Conservation (phyloP, 306 rosid genomes). For the Dryas alaskensis region DNA sequence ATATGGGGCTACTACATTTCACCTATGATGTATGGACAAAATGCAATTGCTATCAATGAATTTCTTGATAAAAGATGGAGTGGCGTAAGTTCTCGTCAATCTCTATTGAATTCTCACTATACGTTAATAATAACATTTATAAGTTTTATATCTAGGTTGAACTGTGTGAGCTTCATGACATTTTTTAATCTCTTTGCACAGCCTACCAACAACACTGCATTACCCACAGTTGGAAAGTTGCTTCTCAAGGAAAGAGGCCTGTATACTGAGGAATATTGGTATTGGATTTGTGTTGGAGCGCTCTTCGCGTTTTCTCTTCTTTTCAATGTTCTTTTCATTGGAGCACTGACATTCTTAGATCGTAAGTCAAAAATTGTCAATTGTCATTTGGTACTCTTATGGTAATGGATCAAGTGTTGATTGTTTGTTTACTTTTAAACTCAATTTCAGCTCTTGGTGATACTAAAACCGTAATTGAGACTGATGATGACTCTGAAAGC, state of each 20-base stretch:
- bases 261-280: slow-evolving; percentile 35
- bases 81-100: slow-evolving; percentile 28
- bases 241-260: slow-evolving; percentile 27
- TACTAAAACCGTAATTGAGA: slow-evolving; percentile 20
- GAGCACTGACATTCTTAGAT: slow-evolving; percentile 53
- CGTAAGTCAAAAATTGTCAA: slow-evolving; percentile 38
- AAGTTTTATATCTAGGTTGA: background rate
- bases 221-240: slow-evolving; percentile 21
- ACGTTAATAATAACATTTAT: background rate
- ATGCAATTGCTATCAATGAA: slow-evolving; percentile 55
- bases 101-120: background rate
- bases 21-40: slow-evolving; percentile 52
- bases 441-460: slow-evolving; percentile 20
- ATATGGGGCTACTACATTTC: slow-evolving; percentile 59
- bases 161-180: background rate
- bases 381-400: background rate
- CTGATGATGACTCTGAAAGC: slow-evolving; percentile 1
- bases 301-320: slow-evolving; percentile 45
- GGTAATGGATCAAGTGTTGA: slow-evolving; percentile 8
- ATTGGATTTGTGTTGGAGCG: slow-evolving; percentile 48
- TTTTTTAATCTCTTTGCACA: background rate
- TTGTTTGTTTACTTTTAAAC: background rate
- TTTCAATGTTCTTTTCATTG: slow-evolving; percentile 49
- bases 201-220: slow-evolving; percentile 3
- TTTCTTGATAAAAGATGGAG: slow-evolving; percentile 57